Conservation (phyloP, 2,329 filamentous ascomycete genomes). For the Phoma herbarum region DNA sequence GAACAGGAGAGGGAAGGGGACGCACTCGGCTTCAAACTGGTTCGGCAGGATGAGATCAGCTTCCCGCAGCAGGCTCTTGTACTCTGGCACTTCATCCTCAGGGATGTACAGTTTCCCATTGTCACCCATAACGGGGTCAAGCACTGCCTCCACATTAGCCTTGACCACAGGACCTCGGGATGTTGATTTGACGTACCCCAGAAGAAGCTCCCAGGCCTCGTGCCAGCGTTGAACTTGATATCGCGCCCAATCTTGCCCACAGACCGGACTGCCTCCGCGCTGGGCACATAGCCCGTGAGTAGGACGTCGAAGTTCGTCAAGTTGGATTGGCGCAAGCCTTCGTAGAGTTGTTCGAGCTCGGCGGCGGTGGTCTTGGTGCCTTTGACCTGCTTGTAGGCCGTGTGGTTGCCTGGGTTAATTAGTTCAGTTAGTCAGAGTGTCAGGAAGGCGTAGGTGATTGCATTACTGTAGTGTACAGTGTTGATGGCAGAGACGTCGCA, state of each 20-base stretch:
- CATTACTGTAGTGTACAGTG: conserved; percentile 87
- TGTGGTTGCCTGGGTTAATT: conserved; percentile 71
- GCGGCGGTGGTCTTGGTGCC: conserved; percentile 82
- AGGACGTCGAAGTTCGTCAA: conserved; percentile 93
- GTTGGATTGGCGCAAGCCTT: conserved; percentile 82
- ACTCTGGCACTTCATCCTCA: conserved; percentile 89
- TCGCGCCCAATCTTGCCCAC: conserved; percentile 86
- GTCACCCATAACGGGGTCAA: conserved; percentile 98
- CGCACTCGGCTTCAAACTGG: conserved; percentile 95
- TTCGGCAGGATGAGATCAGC: conserved; percentile 95
- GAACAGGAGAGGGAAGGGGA: conserved; percentile 2
- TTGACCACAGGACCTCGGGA: neutral
- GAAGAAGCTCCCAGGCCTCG: conserved; percentile 81
- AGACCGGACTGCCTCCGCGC: conserved; percentile 81
- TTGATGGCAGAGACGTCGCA: conserved; percentile 95
- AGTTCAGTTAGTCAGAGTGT: neutral
- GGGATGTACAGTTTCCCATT: conserved; percentile 91
- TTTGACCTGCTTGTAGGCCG: conserved; percentile 87
- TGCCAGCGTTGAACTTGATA: conserved; percentile 71
- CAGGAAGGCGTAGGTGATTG: neutral
- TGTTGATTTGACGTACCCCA: conserved; percentile 66
- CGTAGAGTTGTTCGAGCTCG: conserved; percentile 85
- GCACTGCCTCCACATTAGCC: conserved; percentile 61
- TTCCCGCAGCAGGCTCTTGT: conserved; percentile 78
- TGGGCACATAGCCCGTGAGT: conserved; percentile 93